Conservation (phyloP, 441 rosid genomes). For the Pelargonium exstipulatum region DNA sequence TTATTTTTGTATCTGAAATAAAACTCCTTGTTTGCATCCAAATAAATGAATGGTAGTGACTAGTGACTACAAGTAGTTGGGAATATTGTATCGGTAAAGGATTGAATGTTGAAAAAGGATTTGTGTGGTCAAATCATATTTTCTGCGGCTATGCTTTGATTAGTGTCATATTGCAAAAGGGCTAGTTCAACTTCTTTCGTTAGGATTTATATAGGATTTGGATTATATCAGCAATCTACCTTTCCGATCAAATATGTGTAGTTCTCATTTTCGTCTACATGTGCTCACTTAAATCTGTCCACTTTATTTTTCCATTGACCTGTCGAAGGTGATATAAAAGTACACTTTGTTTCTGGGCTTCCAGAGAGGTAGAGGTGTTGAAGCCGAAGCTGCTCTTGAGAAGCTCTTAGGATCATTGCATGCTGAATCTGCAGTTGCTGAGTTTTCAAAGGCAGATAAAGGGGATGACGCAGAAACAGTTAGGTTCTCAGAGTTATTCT, state of each 20-base stretch:
- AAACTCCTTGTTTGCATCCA: background rate
- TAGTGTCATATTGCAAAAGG: background rate
- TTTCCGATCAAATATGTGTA: background rate
- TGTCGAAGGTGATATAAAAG: slow-evolving; percentile 6
- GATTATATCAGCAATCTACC: background rate
- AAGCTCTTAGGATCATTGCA: slow-evolving; percentile 53
- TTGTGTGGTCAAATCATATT: background rate
- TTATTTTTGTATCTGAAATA: too few species aligned
- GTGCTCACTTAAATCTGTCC: background rate
- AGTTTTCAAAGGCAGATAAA: slow-evolving; percentile 48
- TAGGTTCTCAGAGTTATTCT: slow-evolving; percentile 50
- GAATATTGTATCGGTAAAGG: background rate
- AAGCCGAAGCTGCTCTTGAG: slow-evolving; percentile 62
- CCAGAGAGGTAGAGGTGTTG: slow-evolving; percentile 61
- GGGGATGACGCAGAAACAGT: slow-evolving; percentile 50
- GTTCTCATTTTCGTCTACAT: background rate
- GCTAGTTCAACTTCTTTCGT: background rate
- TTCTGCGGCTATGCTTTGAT: background rate
- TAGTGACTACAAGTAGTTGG: background rate
- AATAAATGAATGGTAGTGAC: background rate
- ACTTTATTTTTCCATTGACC: background rate
- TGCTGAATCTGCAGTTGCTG: slow-evolving; percentile 57
- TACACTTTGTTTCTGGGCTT: slow-evolving; percentile 16
- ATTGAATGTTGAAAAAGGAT: background rate
- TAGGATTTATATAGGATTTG: background rate